Percentiles rank a stretch among this genome's conserved stretches.
phyloP scores from a whole-genome alignment of 2,329 filamentous ascomycete species.

The Talaromyces rugulosus region DNA sequence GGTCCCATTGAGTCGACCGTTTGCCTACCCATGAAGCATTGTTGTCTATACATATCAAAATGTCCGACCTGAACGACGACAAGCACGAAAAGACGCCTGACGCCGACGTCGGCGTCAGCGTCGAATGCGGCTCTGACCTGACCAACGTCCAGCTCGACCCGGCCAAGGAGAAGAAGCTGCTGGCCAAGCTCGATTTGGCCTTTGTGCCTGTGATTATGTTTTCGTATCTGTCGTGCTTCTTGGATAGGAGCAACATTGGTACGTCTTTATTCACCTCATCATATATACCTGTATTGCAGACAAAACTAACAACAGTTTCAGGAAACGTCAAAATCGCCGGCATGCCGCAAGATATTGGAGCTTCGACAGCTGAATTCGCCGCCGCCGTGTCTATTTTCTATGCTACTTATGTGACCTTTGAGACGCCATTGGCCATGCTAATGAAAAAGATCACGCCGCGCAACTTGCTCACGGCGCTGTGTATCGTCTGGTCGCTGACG shows the following conservation, averaged over 20 bases:
- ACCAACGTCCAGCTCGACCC: slow-evolving; percentile 35
- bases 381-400: slow-evolving; percentile 51
- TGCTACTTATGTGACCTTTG: slow-evolving; percentile 48
- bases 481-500: slow-evolving; percentile 46
- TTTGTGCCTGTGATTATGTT: slow-evolving; percentile 53
- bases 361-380: slow-evolving; percentile 40
- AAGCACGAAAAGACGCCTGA: background rate
- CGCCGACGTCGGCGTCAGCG: slow-evolving; percentile 1
- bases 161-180: slow-evolving; percentile 42
- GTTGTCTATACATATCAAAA: background rate
- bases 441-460: slow-evolving; percentile 47
- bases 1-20: background rate
- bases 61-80: background rate
- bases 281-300: background rate
- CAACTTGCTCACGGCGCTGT: slow-evolving; percentile 36
- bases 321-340: slow-evolving; percentile 47
- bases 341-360: slow-evolving; percentile 44
- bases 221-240: slow-evolving; percentile 52
- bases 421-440: slow-evolving; percentile 44
- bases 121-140: slow-evolving; percentile 19
- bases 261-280: background rate
- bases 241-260: slow-evolving; percentile 54
- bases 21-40: background rate
- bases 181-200: slow-evolving; percentile 46
- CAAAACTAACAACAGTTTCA: slow-evolving; percentile 8